Percentiles rank a stretch among this genome's conserved stretches.
Conservation (phyloP, 1,284 basidiomycete species). For the Sporisorium reilianum region DNA sequence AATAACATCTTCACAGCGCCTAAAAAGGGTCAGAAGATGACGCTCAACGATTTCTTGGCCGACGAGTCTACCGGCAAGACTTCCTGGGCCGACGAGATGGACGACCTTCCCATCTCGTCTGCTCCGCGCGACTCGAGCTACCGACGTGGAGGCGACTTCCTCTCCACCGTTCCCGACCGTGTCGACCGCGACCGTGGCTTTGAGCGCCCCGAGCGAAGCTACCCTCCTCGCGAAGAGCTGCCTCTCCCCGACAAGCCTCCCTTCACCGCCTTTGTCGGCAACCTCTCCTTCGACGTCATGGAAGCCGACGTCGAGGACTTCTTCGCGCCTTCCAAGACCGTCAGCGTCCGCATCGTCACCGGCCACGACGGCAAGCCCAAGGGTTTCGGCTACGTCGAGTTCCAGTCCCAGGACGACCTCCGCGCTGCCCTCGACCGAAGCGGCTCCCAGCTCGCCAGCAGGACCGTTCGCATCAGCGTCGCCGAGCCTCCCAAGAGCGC, state of each 20-base stretch:
- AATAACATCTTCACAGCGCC: slow-evolving; percentile 44
- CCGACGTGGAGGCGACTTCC: slow-evolving; percentile 54
- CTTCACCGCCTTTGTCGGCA: slow-evolving; percentile 95
- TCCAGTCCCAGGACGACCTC: slow-evolving; percentile 82
- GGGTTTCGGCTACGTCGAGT: slow-evolving; percentile 98
- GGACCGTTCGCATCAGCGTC: slow-evolving; percentile 88
- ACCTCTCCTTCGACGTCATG: slow-evolving; percentile 90
- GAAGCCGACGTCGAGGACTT: slow-evolving; percentile 86
- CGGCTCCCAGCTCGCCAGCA: slow-evolving; percentile 75
- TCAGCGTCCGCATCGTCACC: slow-evolving; percentile 90
- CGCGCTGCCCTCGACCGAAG: slow-evolving; percentile 76
- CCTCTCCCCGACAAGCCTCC: slow-evolving; percentile 94
- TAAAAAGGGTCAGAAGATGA: slow-evolving; percentile 64
- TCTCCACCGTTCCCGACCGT: slow-evolving; percentile 57
- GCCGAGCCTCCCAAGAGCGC: slow-evolving; percentile 81
- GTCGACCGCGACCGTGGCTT: slow-evolving; percentile 57
- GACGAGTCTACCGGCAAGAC: slow-evolving; percentile 65
- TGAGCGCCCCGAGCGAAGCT: slow-evolving; percentile 50
- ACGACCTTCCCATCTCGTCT: slow-evolving; percentile 65
- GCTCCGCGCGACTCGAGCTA: slow-evolving; percentile 47
- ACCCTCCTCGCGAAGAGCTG: slow-evolving; percentile 81
- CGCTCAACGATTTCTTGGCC: slow-evolving; percentile 66
- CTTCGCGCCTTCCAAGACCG: slow-evolving; percentile 72
- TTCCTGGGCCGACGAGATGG: slow-evolving; percentile 69
- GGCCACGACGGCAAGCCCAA: slow-evolving; percentile 90